phyloP scores from a whole-genome alignment of 2,329 filamentous ascomycete species.

The Pseudocercospora fuligena region DNA sequence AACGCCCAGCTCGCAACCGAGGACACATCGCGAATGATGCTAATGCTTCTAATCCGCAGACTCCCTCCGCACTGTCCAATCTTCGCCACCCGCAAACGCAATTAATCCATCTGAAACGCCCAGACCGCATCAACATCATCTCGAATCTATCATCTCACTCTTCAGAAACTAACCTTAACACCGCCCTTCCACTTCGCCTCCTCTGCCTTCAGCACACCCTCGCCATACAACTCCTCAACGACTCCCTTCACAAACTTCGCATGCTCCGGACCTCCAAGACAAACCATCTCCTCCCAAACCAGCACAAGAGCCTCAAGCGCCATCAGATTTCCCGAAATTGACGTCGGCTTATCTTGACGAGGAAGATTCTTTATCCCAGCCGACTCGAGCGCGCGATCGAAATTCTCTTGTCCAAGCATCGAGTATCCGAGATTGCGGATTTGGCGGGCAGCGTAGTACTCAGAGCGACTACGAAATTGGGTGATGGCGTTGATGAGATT shows the following conservation, averaged over 20 bases:
- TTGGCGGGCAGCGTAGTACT: neutral
- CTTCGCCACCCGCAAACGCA: neutral
- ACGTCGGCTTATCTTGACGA: neutral
- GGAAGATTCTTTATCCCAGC: neutral
- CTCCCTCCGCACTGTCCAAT: too few species aligned
- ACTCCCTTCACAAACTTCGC: neutral
- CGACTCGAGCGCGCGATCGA: neutral
- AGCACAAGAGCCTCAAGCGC: neutral
- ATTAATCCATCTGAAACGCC: neutral
- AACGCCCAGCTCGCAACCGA: neutral
- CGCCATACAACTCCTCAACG: neutral
- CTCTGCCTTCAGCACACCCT: neutral
- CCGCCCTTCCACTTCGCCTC: neutral
- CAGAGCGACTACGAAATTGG: neutral
- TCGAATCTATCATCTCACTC: neutral
- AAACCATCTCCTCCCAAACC: neutral
- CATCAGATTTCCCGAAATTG: neutral
- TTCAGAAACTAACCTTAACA: neutral
- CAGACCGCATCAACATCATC: too few species aligned
- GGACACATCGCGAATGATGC: neutral
- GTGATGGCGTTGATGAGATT: neutral
- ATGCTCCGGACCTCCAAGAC: neutral
- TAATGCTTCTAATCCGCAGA: neutral
- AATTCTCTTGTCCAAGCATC: neutral
- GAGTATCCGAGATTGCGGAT: neutral